These are phyloP conservation scores for Fusarium newnesense DNA, from an alignment of 2,329 filamentous ascomycete species.

Conservation along the genomic window DNA sequence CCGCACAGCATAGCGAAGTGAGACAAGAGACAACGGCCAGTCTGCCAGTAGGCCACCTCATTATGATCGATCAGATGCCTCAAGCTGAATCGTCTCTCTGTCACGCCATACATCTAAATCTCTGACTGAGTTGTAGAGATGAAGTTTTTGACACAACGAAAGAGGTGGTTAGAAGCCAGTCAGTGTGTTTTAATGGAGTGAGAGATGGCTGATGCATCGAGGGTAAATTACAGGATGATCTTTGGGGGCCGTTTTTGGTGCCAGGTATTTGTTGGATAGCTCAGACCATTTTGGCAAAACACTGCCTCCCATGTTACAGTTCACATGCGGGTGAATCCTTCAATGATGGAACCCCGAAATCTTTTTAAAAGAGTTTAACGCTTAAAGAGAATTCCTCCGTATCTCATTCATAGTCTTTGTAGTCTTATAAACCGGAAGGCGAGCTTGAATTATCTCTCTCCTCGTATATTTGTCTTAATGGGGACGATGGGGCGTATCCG, in stretches of 20 bases:
- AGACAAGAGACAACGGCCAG: background rate
- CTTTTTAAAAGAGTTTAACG: fast-evolving
- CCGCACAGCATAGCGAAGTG: fast-evolving
- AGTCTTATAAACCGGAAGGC: fast-evolving
- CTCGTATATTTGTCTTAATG: background rate
- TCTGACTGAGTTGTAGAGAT: fast-evolving
- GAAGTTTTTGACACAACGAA: fast-evolving
- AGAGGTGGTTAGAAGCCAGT: fast-evolving
- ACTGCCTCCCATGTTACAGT: too few species aligned
- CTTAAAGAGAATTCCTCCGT: fast-evolving
- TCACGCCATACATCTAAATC: too few species aligned
- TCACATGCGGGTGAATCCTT: background rate
- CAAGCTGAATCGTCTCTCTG: fast-evolving
- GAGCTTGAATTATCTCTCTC: background rate
- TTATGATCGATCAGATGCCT: fast-evolving
- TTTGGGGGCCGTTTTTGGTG: background rate
- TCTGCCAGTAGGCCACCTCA: background rate
- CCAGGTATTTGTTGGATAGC: background rate
- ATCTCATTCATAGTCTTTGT: fast-evolving
- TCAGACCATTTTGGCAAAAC: too few species aligned
- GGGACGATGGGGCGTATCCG: fast-evolving
- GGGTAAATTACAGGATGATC: background rate
- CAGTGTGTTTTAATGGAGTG: too few species aligned
- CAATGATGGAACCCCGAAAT: background rate
- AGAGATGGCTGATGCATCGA: fast-evolving